A percentile compares a stretch with the other conserved stretches of the same genome.
Conservation (phyloP, 2,329 filamentous ascomycete species). For the Fusarium sacchari region DNA sequence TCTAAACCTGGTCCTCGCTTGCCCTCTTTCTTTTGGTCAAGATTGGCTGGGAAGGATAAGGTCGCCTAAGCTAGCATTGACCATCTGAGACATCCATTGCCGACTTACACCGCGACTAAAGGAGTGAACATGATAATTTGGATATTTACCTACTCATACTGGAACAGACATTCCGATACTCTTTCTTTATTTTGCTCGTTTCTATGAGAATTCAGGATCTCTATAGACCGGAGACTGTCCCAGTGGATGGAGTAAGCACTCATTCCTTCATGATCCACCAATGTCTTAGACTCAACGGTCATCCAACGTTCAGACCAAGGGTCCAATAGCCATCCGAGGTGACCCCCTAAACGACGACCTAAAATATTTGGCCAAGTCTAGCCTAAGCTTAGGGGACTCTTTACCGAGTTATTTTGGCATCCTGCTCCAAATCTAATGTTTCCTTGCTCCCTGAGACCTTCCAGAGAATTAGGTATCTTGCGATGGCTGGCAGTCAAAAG, state of each 20-base stretch:
- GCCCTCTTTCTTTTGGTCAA: not conserved
- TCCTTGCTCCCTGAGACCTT: not conserved
- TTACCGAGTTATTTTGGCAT: not conserved
- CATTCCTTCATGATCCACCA: not conserved
- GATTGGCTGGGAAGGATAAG: not conserved
- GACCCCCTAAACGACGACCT: not conserved
- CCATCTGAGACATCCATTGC: conserved; percentile 7
- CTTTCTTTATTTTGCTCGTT: too few relatives aligned
- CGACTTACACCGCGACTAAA: conserved; percentile 4
- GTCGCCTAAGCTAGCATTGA: not conserved
- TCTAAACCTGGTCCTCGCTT: not conserved
- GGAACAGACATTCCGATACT: not conserved
- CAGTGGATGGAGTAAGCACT: not conserved
- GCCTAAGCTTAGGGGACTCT: not conserved
- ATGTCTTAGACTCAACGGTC: not conserved
- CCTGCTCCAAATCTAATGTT: fast-evolving
- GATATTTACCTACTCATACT: too few relatives aligned
- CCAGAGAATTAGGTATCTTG: not conserved
- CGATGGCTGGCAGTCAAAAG: not conserved
- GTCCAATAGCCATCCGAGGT: not conserved
- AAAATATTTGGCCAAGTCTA: not conserved
- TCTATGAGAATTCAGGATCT: too few relatives aligned
- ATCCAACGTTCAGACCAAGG: conserved; percentile 16
- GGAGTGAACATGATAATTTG: not conserved
- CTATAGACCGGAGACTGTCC: not conserved